Evolutionary conservation across 148 eudicot species (phyloP), one percentile per base, ranked within the genome.

Genomic region (Rhododendron simsii): DNA sequence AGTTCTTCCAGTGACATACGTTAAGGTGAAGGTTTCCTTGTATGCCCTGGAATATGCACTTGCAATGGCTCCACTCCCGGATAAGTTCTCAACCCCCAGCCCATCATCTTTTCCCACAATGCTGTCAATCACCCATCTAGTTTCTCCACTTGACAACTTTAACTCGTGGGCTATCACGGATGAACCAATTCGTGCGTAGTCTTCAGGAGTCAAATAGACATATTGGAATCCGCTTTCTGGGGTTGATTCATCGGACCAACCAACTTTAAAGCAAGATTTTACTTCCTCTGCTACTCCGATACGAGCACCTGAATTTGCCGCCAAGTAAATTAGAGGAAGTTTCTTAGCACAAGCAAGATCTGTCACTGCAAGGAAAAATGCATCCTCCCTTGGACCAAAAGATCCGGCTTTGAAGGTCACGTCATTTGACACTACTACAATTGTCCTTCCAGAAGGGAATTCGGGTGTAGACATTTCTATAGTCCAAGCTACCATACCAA

Each of bases 61-160:
- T 4, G 99, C 99, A 88, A 98, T 98, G n/a, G 99, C 99, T 83
- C 99, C 99, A 88, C 99, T 98, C 20, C 99, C 99, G 0, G 95
- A 93, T 83, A 98, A 88, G 86, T 94, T 98, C 89, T 98, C 99
- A 15, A 95, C 99, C 84, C 99, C 99, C 30, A 98, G 87, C 33
- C 99, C 99, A 76, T 95, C 98, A 71, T 98, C 98, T 83, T 95
- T 95, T 30, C 99, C 99, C 0, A 98, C 93, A 86, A 98, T 94
- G n/a, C 98, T 93, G 89, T 98, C 98, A 79, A 98, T 93, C 51
- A 95, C 90, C 96, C 97, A 98, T 85, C 98, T 79, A 18, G 87
- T 92, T 87, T 94, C 98, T 57, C 98, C 98, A 89, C 83, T 92
- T 69, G 90, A 81, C 63, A 94, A 92, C 90, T 90, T 93, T 50